Percentiles rank a stretch among this genome's conserved stretches.
Conservation (phyloP, 441 rosid species). For the Gossypium schwendimanii region DNA sequence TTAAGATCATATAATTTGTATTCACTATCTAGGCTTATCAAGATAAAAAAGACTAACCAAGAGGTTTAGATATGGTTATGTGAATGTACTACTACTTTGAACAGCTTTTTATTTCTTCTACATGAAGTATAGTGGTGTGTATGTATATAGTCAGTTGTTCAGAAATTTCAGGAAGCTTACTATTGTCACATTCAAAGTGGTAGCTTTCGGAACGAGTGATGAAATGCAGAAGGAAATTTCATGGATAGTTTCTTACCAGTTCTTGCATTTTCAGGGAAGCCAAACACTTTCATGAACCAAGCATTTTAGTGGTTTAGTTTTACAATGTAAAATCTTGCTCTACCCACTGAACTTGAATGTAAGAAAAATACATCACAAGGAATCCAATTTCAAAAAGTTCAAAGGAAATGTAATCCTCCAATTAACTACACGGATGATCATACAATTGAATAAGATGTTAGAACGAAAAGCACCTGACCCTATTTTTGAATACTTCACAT, state of each 20-base stretch:
- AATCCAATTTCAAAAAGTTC: conserved; percentile 3
- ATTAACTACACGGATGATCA: not conserved
- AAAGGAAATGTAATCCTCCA: conserved; percentile 4
- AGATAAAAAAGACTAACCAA: not conserved
- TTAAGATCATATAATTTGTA: not conserved
- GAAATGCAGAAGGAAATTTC: not conserved
- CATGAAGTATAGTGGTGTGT: not conserved
- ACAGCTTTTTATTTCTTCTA: not conserved
- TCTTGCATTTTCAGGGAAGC: no score
- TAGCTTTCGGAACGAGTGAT: not conserved
- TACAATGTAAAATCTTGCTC: no score
- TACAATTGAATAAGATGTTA: not conserved
- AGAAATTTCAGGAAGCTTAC: conserved; percentile 3
- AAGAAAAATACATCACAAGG: not conserved
- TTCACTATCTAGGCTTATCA: not conserved
- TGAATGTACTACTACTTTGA: not conserved
- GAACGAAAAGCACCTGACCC: not conserved
- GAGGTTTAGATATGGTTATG: not conserved
- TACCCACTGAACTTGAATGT: no score
- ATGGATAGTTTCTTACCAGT: not conserved
- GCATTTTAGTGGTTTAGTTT: no score
- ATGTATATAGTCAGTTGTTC: not conserved
- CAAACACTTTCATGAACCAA: no score
- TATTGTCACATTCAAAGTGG: not conserved
- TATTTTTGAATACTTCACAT: not conserved